Conservation (phyloP, 176 grass and related monocot species). For the Otatea glauca region DNA sequence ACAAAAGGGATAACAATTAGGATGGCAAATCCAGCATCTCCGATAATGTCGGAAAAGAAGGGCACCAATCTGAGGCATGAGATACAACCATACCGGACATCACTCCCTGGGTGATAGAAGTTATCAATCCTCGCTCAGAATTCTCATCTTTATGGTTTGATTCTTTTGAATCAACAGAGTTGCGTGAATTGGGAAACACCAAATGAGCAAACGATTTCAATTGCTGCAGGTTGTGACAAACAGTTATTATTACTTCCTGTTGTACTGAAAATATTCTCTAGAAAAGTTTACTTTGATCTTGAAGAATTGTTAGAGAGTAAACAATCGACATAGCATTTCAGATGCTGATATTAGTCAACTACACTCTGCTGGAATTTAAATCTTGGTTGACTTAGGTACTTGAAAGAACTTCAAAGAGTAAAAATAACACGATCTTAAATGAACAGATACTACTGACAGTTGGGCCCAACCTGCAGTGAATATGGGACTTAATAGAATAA, state of each 20-base stretch:
- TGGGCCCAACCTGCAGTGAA: neutral
- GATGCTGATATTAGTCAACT: neutral
- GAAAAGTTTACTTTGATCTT: neutral
- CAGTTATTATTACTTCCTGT: conserved; percentile 12
- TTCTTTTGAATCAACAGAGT: conserved; percentile 48
- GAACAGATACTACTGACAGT: neutral
- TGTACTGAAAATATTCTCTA: neutral
- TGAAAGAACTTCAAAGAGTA: neutral
- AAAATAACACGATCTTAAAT: neutral
- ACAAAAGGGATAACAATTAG: neutral
- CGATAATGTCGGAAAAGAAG: neutral
- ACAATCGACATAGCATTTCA: neutral
- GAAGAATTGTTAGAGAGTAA: neutral
- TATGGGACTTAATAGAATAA: neutral
- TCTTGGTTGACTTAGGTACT: neutral
- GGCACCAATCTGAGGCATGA: neutral
- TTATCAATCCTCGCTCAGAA: conserved; percentile 63
- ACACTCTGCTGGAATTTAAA: neutral
- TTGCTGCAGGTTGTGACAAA: conserved; percentile 59
- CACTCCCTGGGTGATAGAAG: conserved; percentile 63
- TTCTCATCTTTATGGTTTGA: conserved; percentile 55
- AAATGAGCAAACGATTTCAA: conserved; percentile 80
- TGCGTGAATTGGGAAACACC: conserved; percentile 82
- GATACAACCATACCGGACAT: conserved; percentile 64
- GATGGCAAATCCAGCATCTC: neutral